Evolutionary conservation across 2,329 filamentous ascomycete genomes (phyloP), one percentile per base, ranked within the genome.

Genomic region (Cyphellophora attinorum): DNA sequence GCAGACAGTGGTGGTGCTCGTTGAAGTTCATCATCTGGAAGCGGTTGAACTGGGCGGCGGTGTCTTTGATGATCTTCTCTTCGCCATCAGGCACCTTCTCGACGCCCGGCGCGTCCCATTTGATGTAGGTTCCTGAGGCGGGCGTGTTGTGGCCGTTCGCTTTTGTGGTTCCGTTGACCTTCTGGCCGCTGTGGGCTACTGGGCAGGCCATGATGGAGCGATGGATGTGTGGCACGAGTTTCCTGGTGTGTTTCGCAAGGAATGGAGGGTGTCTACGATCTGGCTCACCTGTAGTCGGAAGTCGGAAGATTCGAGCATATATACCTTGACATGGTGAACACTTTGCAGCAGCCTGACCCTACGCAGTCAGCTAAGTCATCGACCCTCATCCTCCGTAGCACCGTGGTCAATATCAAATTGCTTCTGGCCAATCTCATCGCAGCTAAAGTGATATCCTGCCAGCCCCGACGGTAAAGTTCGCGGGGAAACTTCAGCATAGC

Each of bases 1-100:
- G 29, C 5, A 40, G 37, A 17, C 34, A 42, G 27, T 45, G 42
- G 11, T 37, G 33, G 29, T 45, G 42, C 27, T 45, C 42, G n/a
- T 45, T 41, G 29, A 45, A 45, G 19, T 45, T 45, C 40, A 42
- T 40, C 42, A 45, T 45, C 34, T 45, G 42, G 28, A 45, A 42
- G 13, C 37, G 32, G 19, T 37, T 40, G 40, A 45, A 45, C 27
- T 45, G 42, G 3, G 37, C 39, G 4, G 42, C 31, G 5, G 42
- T 33, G 10, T 31, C 34, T n/a, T 42, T 15, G 29, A 42, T 42
- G 28, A 35, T 45, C 13, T 45, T 37, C 32, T 42, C 19, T 27
- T 45, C 42, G 15, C 40, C 40, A 19, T 33, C 33, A 19, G 41
- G 39, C 17, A 35, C 19, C 2, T 25, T 25, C 27, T 39, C 37